Conservation (phyloP, 805 yeast genomes). For the Debaryomyces maramus region DNA sequence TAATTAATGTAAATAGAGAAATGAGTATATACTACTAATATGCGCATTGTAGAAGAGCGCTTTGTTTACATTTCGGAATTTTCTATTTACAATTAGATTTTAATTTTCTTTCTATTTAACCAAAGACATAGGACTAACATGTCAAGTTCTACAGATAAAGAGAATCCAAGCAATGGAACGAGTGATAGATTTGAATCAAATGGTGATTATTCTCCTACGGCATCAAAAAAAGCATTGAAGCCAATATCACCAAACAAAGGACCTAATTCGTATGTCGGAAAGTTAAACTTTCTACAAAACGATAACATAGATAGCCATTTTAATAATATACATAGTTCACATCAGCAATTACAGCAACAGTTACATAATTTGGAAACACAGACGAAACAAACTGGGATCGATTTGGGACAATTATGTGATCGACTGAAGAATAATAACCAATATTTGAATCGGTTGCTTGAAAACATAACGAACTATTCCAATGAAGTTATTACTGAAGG, state of each 20-base stretch:
- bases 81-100: neutral
- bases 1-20: neutral
- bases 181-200: neutral
- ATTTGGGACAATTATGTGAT: slow-evolving; percentile 36
- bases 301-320: slow-evolving; percentile 37
- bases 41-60: neutral
- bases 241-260: slow-evolving; percentile 29
- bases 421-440: slow-evolving; percentile 43
- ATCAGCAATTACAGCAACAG: slow-evolving; percentile 28
- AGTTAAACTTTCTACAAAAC: slow-evolving; percentile 29
- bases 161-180: slow-evolving; percentile 1
- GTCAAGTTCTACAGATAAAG: neutral
- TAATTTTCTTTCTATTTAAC: no score
- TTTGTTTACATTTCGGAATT: slow-evolving; percentile 1
- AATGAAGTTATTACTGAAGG: slow-evolving; percentile 37
- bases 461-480: slow-evolving; percentile 34
- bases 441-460: slow-evolving; percentile 34
- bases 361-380: slow-evolving; percentile 30
- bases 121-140: no score
- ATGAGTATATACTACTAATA: no score
- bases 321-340: slow-evolving; percentile 26
- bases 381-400: slow-evolving; percentile 36
- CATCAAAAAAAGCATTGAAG: slow-evolving; percentile 16
- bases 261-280: slow-evolving; percentile 18
- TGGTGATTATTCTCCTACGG: slow-evolving; percentile 6